phyloP scores from a whole-genome alignment of 2,329 filamentous ascomycete genomes.

The Botrytis porri region DNA sequence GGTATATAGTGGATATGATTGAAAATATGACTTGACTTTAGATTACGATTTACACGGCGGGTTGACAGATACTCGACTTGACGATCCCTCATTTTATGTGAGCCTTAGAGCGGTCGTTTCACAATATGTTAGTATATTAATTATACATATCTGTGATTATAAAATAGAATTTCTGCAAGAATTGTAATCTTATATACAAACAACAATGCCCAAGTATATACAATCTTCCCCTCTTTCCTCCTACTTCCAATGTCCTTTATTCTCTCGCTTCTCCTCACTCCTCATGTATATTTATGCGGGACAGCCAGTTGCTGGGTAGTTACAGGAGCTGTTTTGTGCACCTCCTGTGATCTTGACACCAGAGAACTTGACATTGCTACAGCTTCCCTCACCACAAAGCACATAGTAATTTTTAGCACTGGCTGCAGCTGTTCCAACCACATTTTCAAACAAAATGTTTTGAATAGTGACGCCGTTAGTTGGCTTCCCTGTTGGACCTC shows the following conservation, averaged over 20 bases:
- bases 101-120: neutral
- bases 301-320: conserved; percentile 36
- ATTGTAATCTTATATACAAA: neutral
- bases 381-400: conserved; percentile 43
- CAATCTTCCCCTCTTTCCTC: neutral
- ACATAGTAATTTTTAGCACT: conserved; percentile 40
- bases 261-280: neutral
- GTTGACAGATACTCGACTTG: neutral
- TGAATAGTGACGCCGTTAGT: conserved; percentile 42
- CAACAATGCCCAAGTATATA: neutral
- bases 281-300: conserved; percentile 20
- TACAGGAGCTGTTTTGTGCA: conserved; percentile 29
- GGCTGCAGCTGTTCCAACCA: conserved; percentile 37
- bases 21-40: neutral
- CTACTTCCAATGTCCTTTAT: neutral
- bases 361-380: conserved; percentile 40
- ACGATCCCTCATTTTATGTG: neutral
- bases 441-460: conserved; percentile 39
- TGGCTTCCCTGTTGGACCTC: conserved; percentile 41
- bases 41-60: neutral
- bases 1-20: neutral
- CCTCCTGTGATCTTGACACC: conserved; percentile 38
- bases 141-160: neutral
- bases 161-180: neutral
- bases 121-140: neutral